Base-by-base conservation (phyloP, 2,329 filamentous ascomycete species). In the Cytospora chrysosperma region DNA sequence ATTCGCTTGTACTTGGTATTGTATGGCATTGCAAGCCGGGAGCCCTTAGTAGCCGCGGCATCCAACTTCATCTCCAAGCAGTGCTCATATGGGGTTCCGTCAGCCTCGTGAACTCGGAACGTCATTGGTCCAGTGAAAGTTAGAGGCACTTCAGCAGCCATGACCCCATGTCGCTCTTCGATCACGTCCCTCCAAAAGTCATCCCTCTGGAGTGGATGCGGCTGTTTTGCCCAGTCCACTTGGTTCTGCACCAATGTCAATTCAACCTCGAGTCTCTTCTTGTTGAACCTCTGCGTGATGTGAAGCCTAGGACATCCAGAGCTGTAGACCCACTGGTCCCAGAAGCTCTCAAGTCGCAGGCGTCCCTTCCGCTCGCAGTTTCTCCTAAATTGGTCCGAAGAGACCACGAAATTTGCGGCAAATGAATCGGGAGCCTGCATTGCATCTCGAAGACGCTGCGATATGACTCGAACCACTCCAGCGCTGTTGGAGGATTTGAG, bases 1-100 rank as follows among this genome's bases (percentile, higher is more conserved):
- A 99, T 82, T 10, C 96, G 88, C 79, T 98, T 99, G 79, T 99
- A 99, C 74, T 99, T 99, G 0, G 95, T 99, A 71, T 98, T 98
- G 77, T 99, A 99, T 0, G 94, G 93, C 65, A 99, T 97, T 67
- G 97, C 93, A 65, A 98, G 91, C 73, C 91, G 95, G 27, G 82
- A 82, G 1, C 79, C 80, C 69, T 90, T 92, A n/a, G 70, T 70
- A 15, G 62, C 68, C 2, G 90, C 91, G 17, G 87, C 85, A 30
- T 89, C 88, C 69, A 97, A 93, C 65, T 93, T 93, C 73, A 99
- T 96, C 71, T 97, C 92, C 34, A 98, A 89, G 67, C 97, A 97
- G 73, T 99, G 95, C 74, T 99, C 95, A 72, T 99, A 99, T 2
- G 95, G 95, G 0, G 95, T 98, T 12, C 95, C 95, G 72, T 99